Evolutionary conservation across 768 basidiomycete species (phyloP).

Genomic region (Suillus paluster): DNA sequence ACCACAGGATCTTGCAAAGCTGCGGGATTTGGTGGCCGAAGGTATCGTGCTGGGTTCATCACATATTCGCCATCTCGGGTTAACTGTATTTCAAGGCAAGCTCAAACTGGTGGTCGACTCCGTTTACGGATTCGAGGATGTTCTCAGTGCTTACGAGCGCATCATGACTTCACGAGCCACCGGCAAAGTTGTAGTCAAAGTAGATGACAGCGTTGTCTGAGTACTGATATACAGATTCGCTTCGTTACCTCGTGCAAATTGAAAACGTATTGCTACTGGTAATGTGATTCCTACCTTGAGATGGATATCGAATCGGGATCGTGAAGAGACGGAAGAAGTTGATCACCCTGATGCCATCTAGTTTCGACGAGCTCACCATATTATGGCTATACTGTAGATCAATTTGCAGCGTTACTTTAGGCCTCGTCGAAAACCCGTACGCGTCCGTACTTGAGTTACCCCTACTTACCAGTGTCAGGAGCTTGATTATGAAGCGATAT

Average conservation of each 20-base stretch:
- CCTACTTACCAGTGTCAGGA: too few relatives aligned
- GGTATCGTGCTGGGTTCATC: slow-evolving; percentile 35
- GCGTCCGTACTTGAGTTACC: background rate
- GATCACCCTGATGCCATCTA: slow-evolving; percentile 1
- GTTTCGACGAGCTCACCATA: background rate
- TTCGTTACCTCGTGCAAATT: background rate
- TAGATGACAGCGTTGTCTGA: slow-evolving; percentile 28
- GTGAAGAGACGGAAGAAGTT: slow-evolving; percentile 1
- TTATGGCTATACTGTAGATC: background rate
- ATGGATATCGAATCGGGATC: background rate
- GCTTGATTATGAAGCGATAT: slow-evolving; percentile 24
- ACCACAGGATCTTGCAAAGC: slow-evolving; percentile 38
- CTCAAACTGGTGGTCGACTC: slow-evolving; percentile 64
- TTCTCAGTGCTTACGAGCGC: slow-evolving; percentile 62
- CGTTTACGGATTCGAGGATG: slow-evolving; percentile 58
- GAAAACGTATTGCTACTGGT: background rate
- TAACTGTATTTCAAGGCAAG: slow-evolving; percentile 39
- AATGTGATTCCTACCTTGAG: background rate
- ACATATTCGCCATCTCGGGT: background rate
- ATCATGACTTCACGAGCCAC: slow-evolving; percentile 57
- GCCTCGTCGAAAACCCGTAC: background rate
- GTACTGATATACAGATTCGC: background rate
- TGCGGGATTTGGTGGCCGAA: slow-evolving; percentile 44
- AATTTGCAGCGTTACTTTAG: background rate
- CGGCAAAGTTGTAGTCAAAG: slow-evolving; percentile 69